Conservation (phyloP, 257 asterid species). For the Salvia hispanica region DNA sequence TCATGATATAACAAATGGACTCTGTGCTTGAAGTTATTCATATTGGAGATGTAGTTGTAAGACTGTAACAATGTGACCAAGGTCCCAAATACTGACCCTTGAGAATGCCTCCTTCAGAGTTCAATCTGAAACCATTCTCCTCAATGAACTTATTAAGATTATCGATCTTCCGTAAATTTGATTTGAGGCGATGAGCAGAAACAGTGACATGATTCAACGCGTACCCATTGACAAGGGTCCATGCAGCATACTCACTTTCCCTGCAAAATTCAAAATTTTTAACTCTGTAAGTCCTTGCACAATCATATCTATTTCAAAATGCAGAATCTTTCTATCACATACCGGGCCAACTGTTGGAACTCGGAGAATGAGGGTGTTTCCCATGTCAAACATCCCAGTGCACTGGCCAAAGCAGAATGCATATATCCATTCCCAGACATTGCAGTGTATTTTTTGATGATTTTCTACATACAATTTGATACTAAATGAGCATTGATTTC, state of each 20-base stretch:
- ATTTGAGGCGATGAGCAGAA: slow-evolving; percentile 78
- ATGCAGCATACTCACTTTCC: slow-evolving; percentile 98
- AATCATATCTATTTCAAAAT: background rate
- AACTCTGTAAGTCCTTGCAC: background rate
- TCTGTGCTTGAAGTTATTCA: background rate
- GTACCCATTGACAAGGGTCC: slow-evolving; percentile 96
- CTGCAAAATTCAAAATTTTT: slow-evolving; percentile 56
- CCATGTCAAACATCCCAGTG: slow-evolving; percentile 89
- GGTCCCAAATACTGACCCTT: slow-evolving; percentile 57
- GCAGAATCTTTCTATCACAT: background rate
- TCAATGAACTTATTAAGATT: slow-evolving; percentile 75
- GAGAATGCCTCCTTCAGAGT: slow-evolving; percentile 88
- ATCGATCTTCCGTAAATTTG: slow-evolving; percentile 54
- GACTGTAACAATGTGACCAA: too few species aligned
- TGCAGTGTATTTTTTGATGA: slow-evolving; percentile 66
- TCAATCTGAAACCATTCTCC: slow-evolving; percentile 80
- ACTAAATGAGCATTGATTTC: background rate
- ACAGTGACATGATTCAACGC: slow-evolving; percentile 81
- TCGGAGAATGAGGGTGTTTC: slow-evolving; percentile 75
- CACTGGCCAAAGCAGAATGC: slow-evolving; percentile 84
- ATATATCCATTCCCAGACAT: slow-evolving; percentile 58
- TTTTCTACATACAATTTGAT: slow-evolving; percentile 51
- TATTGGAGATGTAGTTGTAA: too few species aligned
- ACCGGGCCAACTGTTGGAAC: slow-evolving; percentile 80
- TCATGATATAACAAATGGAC: background rate